phyloP scores from a whole-genome alignment of 371 early-diverging fungal genomes.

The Rhizopus sp. region DNA sequence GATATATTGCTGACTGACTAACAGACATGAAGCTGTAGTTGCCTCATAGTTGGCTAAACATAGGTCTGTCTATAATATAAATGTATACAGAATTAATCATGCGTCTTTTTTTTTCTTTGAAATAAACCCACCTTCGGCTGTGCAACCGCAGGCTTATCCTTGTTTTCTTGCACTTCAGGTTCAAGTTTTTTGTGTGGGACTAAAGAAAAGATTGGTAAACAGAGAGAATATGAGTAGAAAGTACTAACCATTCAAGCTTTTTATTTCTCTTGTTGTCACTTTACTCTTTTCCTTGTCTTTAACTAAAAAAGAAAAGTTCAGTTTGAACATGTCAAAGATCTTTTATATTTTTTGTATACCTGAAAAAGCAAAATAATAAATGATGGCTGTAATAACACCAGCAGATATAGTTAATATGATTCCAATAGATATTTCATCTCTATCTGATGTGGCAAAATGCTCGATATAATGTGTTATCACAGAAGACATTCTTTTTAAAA shows the following conservation, averaged over 20 bases:
- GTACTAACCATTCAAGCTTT: neutral
- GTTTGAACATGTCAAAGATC: neutral
- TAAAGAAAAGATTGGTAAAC: neutral
- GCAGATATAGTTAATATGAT: constrained; percentile 3
- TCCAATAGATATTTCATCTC: neutral
- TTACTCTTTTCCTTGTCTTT: neutral
- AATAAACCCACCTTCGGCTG: neutral
- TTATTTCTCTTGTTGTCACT: neutral
- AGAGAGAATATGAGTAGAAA: neutral
- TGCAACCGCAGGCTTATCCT: neutral
- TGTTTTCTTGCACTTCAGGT: neutral
- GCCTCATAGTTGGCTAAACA: constrained; percentile 9
- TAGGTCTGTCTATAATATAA: neutral
- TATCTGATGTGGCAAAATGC: neutral
- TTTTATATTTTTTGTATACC: neutral
- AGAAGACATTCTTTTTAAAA: constrained; percentile 6
- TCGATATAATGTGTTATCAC: neutral
- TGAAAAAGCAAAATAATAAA: constrained; percentile 1
- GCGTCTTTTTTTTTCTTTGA: neutral
- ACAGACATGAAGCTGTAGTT: constrained; percentile 4
- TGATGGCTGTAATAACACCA: constrained; percentile 6
- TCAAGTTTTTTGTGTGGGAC: neutral
- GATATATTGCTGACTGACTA: constrained; percentile 1
- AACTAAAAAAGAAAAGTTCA: no score
- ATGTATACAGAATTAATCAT: neutral